These are phyloP conservation scores for Lecanicillium sp. DNA, from an alignment of 2,329 filamentous ascomycete species.

Conservation along the genomic window DNA sequence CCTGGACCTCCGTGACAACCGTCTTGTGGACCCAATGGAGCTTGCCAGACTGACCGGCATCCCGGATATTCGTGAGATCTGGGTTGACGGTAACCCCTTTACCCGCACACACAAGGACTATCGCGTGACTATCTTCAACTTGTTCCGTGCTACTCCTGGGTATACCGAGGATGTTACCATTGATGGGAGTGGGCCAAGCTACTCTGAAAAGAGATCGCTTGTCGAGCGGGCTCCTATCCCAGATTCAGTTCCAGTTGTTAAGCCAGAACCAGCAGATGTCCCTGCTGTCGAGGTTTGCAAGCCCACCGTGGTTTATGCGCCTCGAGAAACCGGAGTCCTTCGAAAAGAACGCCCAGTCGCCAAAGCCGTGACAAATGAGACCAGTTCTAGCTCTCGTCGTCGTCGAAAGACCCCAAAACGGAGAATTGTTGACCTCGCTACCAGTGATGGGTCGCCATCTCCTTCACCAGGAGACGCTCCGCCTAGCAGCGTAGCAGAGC, in stretches of 20 bases:
- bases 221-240: conserved; percentile 73
- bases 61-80: conserved; percentile 86
- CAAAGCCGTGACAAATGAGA: conserved; percentile 47
- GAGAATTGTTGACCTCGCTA: conserved; percentile 57
- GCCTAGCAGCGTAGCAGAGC: conserved; percentile 1
- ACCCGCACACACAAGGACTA: conserved; percentile 79
- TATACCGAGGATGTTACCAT: conserved; percentile 87
- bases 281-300: conserved; percentile 60
- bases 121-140: conserved; percentile 86
- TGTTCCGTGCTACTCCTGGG: conserved; percentile 84
- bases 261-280: conserved; percentile 55
- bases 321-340: conserved; percentile 41
- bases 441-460: conserved; percentile 31
- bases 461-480: conserved; percentile 21
- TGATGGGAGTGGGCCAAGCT: conserved; percentile 75
- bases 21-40: conserved; percentile 82
- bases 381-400: conserved; percentile 49
- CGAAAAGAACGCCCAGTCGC: conserved; percentile 51
- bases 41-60: conserved; percentile 82
- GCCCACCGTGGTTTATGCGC: conserved; percentile 47
- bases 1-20: conserved; percentile 85
- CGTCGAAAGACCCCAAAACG: conserved; percentile 53
- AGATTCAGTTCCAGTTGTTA: conserved; percentile 69
- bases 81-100: conserved; percentile 87
- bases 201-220: conserved; percentile 75